Evolutionary conservation across 2,329 filamentous ascomycete species (phyloP).

Genomic region (Epicoccum nigrum): DNA sequence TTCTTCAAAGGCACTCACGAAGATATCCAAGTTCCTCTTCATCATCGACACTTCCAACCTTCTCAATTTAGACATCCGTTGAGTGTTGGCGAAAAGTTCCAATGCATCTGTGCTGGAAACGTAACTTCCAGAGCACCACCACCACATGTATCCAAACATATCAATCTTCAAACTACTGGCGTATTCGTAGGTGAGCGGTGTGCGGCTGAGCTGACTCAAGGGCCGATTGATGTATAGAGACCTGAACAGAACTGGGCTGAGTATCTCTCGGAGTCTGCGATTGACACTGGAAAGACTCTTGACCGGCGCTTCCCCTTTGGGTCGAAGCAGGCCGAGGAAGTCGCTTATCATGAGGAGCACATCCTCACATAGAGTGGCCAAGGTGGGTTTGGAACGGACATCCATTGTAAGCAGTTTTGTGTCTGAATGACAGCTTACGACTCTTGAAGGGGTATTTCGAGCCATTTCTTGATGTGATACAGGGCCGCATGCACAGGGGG

Average conservation of each 20-base stretch:
- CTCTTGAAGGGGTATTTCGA: not conserved
- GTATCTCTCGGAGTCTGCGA: conserved; percentile 16
- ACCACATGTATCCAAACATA: conserved; percentile 27
- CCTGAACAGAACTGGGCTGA: conserved; percentile 20
- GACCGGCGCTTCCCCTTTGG: conserved; percentile 5
- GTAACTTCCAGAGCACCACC: conserved; percentile 26
- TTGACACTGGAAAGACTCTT: conserved; percentile 20
- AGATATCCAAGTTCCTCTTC: conserved; percentile 26
- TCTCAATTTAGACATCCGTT: conserved; percentile 8
- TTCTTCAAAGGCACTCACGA: conserved; percentile 15
- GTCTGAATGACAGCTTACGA: not conserved
- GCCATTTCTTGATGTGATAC: not conserved
- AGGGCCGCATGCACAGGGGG: not conserved
- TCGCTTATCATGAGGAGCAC: conserved; percentile 24
- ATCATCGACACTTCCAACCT: conserved; percentile 26
- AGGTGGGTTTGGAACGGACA: conserved; percentile 11
- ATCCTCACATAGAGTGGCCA: conserved; percentile 24
- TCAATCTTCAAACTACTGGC: conserved; percentile 21
- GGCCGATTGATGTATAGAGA: conserved; percentile 22
- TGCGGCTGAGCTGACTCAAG: conserved; percentile 17
- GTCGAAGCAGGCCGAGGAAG: conserved; percentile 2
- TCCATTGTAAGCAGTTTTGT: not conserved
- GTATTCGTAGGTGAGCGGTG: conserved; percentile 5
- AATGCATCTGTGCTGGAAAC: conserved; percentile 21
- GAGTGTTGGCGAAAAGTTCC: conserved; percentile 19